Base-by-base conservation (phyloP, 768 basidiomycete species). In the Coprinopsis marcescibilis region DNA sequence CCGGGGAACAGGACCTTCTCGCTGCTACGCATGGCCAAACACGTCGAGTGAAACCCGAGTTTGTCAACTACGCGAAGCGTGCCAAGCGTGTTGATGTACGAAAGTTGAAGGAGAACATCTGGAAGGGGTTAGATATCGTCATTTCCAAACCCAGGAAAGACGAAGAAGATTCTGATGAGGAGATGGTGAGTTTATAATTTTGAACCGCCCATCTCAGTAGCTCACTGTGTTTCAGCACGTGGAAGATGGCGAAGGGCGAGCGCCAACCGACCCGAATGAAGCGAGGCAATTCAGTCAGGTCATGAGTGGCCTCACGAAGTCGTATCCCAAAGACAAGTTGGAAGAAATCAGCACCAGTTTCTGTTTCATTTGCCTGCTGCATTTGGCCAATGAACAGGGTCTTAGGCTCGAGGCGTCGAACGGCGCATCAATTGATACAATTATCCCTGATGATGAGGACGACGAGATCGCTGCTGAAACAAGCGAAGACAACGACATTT, bases 271-370 rank as follows among this genome's bases (percentile, higher is more conserved):
- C 56, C 81, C 85, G 1, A 58, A 65, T 0, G 86, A 89, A 46
- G 74, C 76, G 7, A 75, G 85, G 13, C 73, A 77, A 45, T 92
- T 92, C 62, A 79, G 79, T 46, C 76, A 80, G 46, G 93, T 98
- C 52, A 89, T 98, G 54, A 75, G 81, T 1, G 82, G 82, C 14
- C 75, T 99, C 26, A 81, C 88, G 54, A 74, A 68, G 43, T 80
- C 85, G 4, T 98, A 98, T 63, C 92, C 95, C 0, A 68, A 69
- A 49, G 94, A 97, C 34, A 97, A 95, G 71, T 88, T 98, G 85
- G 86, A 86, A 32, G 96, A 99, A 53, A 96, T 98, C 60, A 96
- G 93, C 62, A 98, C 96, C 13, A 95, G 91, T 53, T 98, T 95
- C 81, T 98, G 95, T 63, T 99, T 98, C 71, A 99, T 98, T 62